These are phyloP conservation scores for Mucor piriformis DNA, from an alignment of 371 early-diverging fungal genomes.

Conservation along the genomic window DNA sequence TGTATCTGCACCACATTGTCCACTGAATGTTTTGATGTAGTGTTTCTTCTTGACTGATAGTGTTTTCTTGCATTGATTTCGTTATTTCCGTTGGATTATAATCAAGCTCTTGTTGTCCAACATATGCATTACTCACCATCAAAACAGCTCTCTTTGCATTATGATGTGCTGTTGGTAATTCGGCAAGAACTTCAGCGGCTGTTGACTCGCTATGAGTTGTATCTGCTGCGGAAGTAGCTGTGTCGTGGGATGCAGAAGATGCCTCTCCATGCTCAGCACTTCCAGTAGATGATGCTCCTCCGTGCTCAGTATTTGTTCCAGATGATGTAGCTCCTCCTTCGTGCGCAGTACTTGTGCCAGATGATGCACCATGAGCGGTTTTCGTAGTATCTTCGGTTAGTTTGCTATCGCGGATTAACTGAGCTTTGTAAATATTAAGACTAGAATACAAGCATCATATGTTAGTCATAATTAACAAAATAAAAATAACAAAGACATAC, in stretches of 20 bases:
- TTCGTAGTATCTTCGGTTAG: constrained; percentile 16
- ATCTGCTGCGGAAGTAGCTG: background rate
- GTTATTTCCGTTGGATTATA: constrained; percentile 9
- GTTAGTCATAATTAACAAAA: background rate
- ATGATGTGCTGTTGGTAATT: background rate
- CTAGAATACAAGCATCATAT: constrained; percentile 12
- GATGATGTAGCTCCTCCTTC: background rate
- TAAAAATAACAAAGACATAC: constrained; percentile 20
- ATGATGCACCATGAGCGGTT: background rate
- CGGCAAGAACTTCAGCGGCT: constrained; percentile 1
- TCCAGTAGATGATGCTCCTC: background rate
- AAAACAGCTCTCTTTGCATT: constrained; percentile 16
- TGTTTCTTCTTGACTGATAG: background rate
- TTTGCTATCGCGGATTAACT: constrained; percentile 31
- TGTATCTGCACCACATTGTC: constrained; percentile 9
- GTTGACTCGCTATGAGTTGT: background rate
- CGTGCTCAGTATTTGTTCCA: background rate
- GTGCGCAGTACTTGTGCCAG: background rate
- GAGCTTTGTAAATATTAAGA: constrained; percentile 38
- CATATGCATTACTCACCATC: background rate
- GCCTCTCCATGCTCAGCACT: background rate
- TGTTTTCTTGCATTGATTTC: background rate
- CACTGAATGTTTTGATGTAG: background rate
- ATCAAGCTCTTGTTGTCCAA: background rate
- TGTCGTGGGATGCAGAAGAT: background rate